phyloP scores from a whole-genome alignment of 768 basidiomycete genomes.

The Amanita muscaria region DNA sequence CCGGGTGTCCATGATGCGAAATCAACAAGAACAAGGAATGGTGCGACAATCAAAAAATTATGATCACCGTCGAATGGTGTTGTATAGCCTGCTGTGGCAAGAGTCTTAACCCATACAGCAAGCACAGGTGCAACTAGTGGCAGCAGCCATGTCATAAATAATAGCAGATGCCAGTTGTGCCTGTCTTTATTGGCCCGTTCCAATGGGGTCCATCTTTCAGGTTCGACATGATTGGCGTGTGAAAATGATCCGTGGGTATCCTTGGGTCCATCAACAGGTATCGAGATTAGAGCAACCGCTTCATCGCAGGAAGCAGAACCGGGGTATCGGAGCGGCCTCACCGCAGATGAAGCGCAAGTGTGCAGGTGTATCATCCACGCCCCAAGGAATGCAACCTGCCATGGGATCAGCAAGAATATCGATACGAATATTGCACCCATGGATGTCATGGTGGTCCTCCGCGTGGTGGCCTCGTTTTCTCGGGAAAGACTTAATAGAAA shows the following conservation, averaged over 20 bases:
- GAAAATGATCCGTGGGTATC: not conserved
- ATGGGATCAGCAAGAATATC: constrained; percentile 76
- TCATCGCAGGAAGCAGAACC: constrained; percentile 7
- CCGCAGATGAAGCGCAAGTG: constrained; percentile 42
- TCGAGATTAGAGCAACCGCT: constrained; percentile 3
- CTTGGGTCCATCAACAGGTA: not conserved
- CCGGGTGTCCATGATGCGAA: constrained; percentile 43
- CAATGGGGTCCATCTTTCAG: constrained; percentile 5
- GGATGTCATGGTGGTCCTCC: constrained; percentile 44
- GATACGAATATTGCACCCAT: constrained; percentile 51
- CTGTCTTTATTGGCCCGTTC: constrained; percentile 28
- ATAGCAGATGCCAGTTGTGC: constrained; percentile 52
- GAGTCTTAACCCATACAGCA: constrained; percentile 84
- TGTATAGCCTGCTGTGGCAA: constrained; percentile 68
- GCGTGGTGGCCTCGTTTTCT: constrained; percentile 29
- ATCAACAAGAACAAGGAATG: constrained; percentile 57
- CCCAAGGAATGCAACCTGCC: constrained; percentile 86
- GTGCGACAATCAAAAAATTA: constrained; percentile 53
- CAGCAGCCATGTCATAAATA: constrained; percentile 75
- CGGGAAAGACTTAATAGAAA: constrained; percentile 15
- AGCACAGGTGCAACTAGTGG: constrained; percentile 72
- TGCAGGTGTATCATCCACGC: constrained; percentile 73
- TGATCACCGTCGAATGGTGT: constrained; percentile 82
- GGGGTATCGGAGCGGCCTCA: constrained; percentile 16
- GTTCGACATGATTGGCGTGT: constrained; percentile 3